Evolutionary conservation across 2,329 filamentous ascomycete genomes (phyloP).

Genomic region (Xylaria sp.): DNA sequence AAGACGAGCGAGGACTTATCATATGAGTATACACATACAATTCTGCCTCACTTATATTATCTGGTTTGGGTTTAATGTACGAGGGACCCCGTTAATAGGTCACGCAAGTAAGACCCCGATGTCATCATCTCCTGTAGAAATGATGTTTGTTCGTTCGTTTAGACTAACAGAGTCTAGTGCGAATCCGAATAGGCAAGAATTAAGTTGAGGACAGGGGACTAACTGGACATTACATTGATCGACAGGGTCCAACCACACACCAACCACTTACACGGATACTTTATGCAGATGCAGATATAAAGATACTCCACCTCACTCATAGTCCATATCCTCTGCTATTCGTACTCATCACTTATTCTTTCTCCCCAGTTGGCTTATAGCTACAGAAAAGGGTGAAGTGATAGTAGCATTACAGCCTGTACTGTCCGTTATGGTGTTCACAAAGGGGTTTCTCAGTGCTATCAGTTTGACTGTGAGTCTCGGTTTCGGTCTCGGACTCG

Average conservation of each 20-base stretch:
- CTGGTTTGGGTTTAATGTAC: background rate
- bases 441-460: constrained; percentile 19
- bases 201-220: background rate
- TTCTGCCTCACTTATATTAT: background rate
- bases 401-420: background rate
- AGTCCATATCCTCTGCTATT: no score
- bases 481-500: constrained; percentile 1
- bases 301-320: background rate
- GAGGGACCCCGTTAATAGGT: background rate
- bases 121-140: constrained; percentile 19
- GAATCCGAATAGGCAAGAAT: background rate
- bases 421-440: constrained; percentile 29
- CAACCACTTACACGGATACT: no score
- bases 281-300: background rate
- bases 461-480: constrained; percentile 19
- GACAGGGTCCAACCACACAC: background rate
- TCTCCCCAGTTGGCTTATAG: no score
- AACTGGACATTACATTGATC: background rate
- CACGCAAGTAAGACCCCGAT: constrained; percentile 10
- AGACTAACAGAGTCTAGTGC: background rate
- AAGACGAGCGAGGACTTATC: background rate
- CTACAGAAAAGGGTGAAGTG: background rate
- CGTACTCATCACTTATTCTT: background rate
- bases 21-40: background rate
- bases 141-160: constrained; percentile 12